Evolutionary conservation across 768 basidiomycete genomes (phyloP), one percentile per base, ranked within the genome.

Genomic region (Naganishia kalamii): DNA sequence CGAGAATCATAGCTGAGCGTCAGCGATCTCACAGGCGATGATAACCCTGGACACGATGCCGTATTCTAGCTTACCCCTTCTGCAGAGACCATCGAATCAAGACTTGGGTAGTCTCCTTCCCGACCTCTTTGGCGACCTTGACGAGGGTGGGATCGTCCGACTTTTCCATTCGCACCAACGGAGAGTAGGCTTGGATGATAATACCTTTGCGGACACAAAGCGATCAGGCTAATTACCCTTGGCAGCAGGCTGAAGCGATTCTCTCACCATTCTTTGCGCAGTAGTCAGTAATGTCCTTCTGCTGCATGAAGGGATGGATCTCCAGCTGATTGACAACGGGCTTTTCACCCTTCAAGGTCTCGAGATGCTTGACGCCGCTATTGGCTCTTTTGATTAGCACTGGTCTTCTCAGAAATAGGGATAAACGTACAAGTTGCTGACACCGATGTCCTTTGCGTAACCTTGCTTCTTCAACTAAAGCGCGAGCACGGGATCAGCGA

Each of bases 251-350:
- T 49, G 30, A 6, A 27, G 21, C n/a, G 25, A 3, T 25, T 0
- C 21, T 29, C 60, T 61, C 17, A 66, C 78, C 78, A 70, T 87
- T 79, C 44, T 81, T 75, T 23, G 77, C 75, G 78, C 89, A 90
- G 74, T 88, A 92, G 4, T 86, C 82, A 19, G 88, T 88, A 63
- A 92, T 89, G 7, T 85, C 82, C 44, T 81, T 65, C 71, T 92
- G 90, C 73, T 92, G 90, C 77, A 88, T 91, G 65, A 86, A 76
- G 2, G 79, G 79, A 50, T 80, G 77, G 0, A 79, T 63, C 62
- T 76, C 75, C 46, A 74, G 70, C 61, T 76, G 75, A 44, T 76
- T 74, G 25, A 74, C 62, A 0, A 69, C 73, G 1, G 73, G 75
- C 50, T 69, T 65, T 17, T 72, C 73, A 30, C 65, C 65, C 59